phyloP scores from a whole-genome alignment of 805 yeast genomes.

The Metschnikowia gruessii region DNA sequence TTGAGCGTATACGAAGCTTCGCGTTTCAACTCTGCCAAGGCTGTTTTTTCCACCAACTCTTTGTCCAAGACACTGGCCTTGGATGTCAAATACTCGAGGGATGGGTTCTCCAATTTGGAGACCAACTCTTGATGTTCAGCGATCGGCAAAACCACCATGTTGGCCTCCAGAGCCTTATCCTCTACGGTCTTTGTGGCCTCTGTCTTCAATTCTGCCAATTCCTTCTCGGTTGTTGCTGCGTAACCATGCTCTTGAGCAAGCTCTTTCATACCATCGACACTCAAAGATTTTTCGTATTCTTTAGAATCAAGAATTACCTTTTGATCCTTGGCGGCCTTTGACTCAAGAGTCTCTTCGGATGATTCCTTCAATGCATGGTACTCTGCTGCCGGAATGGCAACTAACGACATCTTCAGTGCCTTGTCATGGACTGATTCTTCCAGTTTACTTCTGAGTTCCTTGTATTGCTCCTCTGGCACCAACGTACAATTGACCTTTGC shows the following conservation, averaged over 20 bases:
- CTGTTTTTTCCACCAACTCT: constrained; percentile 12
- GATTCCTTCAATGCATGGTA: constrained; percentile 4
- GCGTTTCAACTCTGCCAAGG: constrained; percentile 14
- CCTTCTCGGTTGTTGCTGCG: constrained; percentile 4
- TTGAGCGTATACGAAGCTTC: constrained; percentile 14
- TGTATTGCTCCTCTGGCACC: constrained; percentile 5
- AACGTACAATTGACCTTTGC: constrained; percentile 10
- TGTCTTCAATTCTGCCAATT: constrained; percentile 7
- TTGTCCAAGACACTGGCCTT: constrained; percentile 9
- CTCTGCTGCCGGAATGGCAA: constrained; percentile 13
- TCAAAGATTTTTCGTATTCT: constrained; percentile 1
- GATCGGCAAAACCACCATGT: constrained; percentile 10
- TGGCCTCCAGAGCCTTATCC: constrained; percentile 10
- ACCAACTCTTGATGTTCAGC: constrained; percentile 7
- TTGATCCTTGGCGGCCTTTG: constrained; percentile 10
- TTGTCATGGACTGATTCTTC: constrained; percentile 15
- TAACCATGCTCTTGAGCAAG: constrained; percentile 10
- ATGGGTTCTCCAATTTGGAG: not conserved
- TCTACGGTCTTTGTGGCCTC: constrained; percentile 13
- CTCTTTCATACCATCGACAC: constrained; percentile 9
- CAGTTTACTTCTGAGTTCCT: constrained; percentile 7
- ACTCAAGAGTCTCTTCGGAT: constrained; percentile 10
- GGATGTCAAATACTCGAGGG: constrained; percentile 4
- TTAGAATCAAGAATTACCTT: constrained; percentile 9
- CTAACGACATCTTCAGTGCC: constrained; percentile 12